These are phyloP conservation scores for Cnidoscolus chayamansa DNA, from an alignment of 441 rosid species.

Conservation along the genomic window DNA sequence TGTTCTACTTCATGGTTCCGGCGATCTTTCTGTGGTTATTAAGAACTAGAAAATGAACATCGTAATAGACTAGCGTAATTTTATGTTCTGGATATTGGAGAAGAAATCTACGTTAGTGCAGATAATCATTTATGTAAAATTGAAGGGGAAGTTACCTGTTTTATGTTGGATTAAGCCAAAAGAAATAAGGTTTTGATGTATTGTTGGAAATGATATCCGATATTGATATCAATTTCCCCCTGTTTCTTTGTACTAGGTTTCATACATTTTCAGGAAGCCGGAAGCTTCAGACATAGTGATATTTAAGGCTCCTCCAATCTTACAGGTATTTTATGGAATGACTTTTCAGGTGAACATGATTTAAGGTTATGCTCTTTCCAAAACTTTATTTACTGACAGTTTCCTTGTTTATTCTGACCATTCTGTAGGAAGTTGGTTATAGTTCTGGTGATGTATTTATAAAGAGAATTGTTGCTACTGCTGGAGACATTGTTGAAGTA, in stretches of 20 bases:
- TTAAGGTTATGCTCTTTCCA: slow-evolving; percentile 3
- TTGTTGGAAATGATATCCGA: not conserved
- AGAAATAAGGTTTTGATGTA: not conserved
- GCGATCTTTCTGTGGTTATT: not conserved
- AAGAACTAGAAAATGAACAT: too few species aligned
- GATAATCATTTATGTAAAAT: too few species aligned
- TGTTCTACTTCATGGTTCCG: not conserved
- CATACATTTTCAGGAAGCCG: slow-evolving; percentile 84
- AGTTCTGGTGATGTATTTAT: slow-evolving; percentile 85
- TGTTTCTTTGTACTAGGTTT: slow-evolving; percentile 47
- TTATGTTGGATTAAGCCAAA: not conserved
- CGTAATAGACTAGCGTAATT: too few species aligned
- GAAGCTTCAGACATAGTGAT: slow-evolving; percentile 88
- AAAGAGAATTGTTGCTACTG: slow-evolving; percentile 84
- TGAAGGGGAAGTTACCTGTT: too few species aligned
- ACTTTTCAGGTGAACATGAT: not conserved
- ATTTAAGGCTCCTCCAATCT: slow-evolving; percentile 83
- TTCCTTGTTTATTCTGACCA: slow-evolving; percentile 15
- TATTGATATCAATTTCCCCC: slow-evolving; percentile 3
- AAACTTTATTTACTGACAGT: slow-evolving; percentile 14
- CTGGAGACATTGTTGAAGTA: slow-evolving; percentile 86
- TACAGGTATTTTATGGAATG: slow-evolving; percentile 45
- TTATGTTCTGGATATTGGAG: too few species aligned
- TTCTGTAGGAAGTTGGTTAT: slow-evolving; percentile 66
- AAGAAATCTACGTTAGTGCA: too few species aligned